These are phyloP conservation scores for Leccinum olivaceopallidum DNA, from an alignment of 768 basidiomycete genomes.

Conservation along the genomic window DNA sequence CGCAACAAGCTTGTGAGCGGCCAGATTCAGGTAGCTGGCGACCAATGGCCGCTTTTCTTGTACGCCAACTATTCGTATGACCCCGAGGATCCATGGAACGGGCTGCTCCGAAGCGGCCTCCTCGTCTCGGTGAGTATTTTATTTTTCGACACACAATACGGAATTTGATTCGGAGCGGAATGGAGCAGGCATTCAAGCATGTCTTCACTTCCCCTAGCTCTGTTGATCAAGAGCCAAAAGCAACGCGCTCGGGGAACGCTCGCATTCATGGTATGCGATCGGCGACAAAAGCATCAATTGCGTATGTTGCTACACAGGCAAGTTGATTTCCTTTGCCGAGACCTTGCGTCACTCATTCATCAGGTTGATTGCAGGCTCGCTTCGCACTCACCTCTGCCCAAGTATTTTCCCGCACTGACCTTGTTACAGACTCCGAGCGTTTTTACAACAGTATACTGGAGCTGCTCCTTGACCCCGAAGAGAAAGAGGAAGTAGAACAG, in stretches of 20 bases:
- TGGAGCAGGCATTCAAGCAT: not conserved
- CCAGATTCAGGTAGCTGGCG: not conserved
- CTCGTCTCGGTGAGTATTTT: not conserved
- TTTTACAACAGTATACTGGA: constrained; percentile 2
- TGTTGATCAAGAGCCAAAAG: not conserved
- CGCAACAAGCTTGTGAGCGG: not conserved
- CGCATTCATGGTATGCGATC: not conserved
- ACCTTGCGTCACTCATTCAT: too few relatives aligned
- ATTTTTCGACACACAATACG: not conserved
- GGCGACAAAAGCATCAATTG: not conserved
- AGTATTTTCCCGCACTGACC: constrained; percentile 1
- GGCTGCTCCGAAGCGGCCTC: not conserved
- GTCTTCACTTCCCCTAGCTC: not conserved
- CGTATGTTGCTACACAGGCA: too few relatives aligned
- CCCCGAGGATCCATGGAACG: not conserved
- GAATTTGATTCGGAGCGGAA: not conserved
- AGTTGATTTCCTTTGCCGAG: too few relatives aligned
- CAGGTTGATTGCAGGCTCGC: too few relatives aligned
- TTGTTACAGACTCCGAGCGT: not conserved
- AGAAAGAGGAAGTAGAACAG: not conserved
- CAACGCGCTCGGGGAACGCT: not conserved
- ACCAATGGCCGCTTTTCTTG: not conserved
- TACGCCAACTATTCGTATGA: not conserved
- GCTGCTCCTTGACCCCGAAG: not conserved
- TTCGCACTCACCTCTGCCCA: not conserved